Conservation (phyloP, 2,329 filamentous ascomycete genomes). For the Botrytis fragariae region DNA sequence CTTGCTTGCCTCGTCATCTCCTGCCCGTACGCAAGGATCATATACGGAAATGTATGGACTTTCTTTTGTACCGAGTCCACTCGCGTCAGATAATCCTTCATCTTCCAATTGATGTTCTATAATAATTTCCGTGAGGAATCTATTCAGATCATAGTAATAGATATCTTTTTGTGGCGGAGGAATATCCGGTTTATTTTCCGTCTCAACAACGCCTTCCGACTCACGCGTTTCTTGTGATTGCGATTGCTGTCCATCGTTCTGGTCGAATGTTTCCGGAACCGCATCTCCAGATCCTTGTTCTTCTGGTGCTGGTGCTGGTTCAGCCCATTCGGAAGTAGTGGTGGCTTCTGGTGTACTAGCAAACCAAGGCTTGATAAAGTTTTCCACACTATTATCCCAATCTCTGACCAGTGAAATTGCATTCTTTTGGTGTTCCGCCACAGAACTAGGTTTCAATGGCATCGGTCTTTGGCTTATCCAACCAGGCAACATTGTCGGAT, state of each 20-base stretch:
- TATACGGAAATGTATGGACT: constrained; percentile 27
- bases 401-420: constrained; percentile 49
- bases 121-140: constrained; percentile 46
- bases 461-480: constrained; percentile 47
- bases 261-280: background rate
- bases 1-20: constrained; percentile 26
- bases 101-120: constrained; percentile 49
- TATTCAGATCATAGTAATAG: constrained; percentile 32
- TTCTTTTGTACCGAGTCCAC: constrained; percentile 44
- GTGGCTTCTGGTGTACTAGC: constrained; percentile 25
- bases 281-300: background rate
- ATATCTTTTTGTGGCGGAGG: constrained; percentile 31
- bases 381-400: constrained; percentile 50
- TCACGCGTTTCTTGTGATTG: background rate
- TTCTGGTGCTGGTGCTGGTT: background rate
- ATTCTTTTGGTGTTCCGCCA: constrained; percentile 54
- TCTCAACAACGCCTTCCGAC: background rate
- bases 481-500: constrained; percentile 53
- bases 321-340: background rate
- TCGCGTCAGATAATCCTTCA: constrained; percentile 44
- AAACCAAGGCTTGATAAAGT: constrained; percentile 45
- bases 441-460: constrained; percentile 47
- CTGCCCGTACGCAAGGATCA: constrained; percentile 30
- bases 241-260: background rate
- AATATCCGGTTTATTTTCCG: constrained; percentile 20